Percentiles rank a stretch among this genome's conserved stretches.
Conservation (phyloP, 768 basidiomycete genomes). For the Tubosaeta sp. region DNA sequence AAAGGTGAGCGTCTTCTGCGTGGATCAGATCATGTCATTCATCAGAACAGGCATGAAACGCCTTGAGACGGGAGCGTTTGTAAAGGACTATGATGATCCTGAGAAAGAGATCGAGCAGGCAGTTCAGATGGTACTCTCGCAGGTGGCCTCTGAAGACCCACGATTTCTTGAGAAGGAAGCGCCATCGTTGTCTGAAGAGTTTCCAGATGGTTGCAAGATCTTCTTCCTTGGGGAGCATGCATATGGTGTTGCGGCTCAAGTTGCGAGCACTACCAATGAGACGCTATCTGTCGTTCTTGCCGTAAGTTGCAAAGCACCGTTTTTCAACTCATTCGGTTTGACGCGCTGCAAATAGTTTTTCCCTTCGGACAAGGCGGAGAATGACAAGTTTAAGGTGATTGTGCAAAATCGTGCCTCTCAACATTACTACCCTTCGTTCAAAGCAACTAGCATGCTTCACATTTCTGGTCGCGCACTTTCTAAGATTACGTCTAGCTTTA, state of each 20-base stretch:
- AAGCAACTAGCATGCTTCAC: slow-evolving; percentile 65
- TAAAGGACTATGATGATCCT: slow-evolving; percentile 87
- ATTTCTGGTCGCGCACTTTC: slow-evolving; percentile 79
- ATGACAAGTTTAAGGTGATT: slow-evolving; percentile 68
- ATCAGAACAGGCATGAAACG: slow-evolving; percentile 72
- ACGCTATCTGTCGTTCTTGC: slow-evolving; percentile 81
- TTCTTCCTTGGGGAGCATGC: slow-evolving; percentile 96
- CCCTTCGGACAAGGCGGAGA: slow-evolving; percentile 77
- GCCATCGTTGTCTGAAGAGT: slow-evolving; percentile 81
- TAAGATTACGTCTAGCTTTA: slow-evolving; percentile 89
- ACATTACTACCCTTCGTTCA: slow-evolving; percentile 76
- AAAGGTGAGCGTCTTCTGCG: slow-evolving; percentile 56
- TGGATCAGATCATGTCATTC: not conserved
- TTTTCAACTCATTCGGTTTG: not conserved
- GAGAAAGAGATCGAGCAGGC: slow-evolving; percentile 86
- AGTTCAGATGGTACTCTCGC: slow-evolving; percentile 77
- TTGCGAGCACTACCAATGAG: slow-evolving; percentile 64
- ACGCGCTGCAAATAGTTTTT: slow-evolving; percentile 58
- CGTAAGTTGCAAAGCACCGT: slow-evolving; percentile 39
- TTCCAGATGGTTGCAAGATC: slow-evolving; percentile 84
- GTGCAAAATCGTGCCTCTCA: slow-evolving; percentile 48
- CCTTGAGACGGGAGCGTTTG: slow-evolving; percentile 81
- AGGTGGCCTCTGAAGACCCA: slow-evolving; percentile 86
- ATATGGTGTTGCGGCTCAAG: slow-evolving; percentile 94
- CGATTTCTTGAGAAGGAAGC: slow-evolving; percentile 79